Conservation (phyloP, 495 filamentous ascomycete species). For the Penicillium coffeae region DNA sequence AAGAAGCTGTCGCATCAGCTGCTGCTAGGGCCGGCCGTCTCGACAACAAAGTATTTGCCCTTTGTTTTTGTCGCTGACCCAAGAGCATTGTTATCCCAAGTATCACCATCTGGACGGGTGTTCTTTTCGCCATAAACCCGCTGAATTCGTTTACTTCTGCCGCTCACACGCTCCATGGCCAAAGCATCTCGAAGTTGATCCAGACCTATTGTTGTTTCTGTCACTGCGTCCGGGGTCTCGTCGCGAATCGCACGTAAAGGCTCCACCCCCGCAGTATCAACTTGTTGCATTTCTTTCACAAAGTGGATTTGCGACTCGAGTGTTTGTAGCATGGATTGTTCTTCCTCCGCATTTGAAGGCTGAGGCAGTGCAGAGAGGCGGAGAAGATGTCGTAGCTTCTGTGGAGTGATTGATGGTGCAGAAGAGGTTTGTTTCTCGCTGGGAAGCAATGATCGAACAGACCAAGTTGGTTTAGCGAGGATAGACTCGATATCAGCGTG, state of each 20-base stretch:
- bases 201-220: slow-evolving; percentile 52
- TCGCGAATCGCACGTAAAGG: slow-evolving; percentile 79
- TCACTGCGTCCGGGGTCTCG: slow-evolving; percentile 57
- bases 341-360: slow-evolving; percentile 55
- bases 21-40: slow-evolving; percentile 41
- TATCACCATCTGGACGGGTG: slow-evolving; percentile 32
- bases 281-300: slow-evolving; percentile 74
- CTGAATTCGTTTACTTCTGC: slow-evolving; percentile 45
- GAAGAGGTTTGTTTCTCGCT: slow-evolving; percentile 29
- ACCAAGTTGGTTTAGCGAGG: slow-evolving; percentile 77
- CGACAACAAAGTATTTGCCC: slow-evolving; percentile 76
- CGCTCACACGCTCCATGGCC: slow-evolving; percentile 50
- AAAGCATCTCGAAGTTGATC: slow-evolving; percentile 50
- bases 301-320: slow-evolving; percentile 86
- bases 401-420: slow-evolving; percentile 39
- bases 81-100: slow-evolving; percentile 65
- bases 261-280: slow-evolving; percentile 66
- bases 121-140: slow-evolving; percentile 30
- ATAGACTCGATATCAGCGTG: slow-evolving; percentile 49
- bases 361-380: slow-evolving; percentile 84
- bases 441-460: slow-evolving; percentile 72
- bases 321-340: slow-evolving; percentile 62
- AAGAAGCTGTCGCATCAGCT: not conserved
- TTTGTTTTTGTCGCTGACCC: slow-evolving; percentile 59
- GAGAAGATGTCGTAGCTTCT: slow-evolving; percentile 76